A percentile compares a stretch with the other conserved stretches of the same genome.
Conservation (phyloP, 2,329 filamentous ascomycete genomes). For the Nectriaceae sp. region DNA sequence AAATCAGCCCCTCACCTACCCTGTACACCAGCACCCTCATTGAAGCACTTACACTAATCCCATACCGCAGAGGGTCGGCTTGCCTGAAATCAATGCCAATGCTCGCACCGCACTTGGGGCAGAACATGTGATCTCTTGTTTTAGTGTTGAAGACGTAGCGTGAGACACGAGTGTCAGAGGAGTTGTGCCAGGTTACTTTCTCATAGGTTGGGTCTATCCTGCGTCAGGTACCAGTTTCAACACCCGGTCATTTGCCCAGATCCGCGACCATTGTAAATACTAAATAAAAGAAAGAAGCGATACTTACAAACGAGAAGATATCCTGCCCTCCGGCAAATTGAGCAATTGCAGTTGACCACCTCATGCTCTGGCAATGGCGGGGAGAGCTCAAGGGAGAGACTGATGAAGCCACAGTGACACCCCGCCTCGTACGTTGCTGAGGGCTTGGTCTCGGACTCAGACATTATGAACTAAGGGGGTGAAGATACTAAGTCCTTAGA, state of each 20-base stretch:
- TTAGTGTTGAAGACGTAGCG: slow-evolving; percentile 47
- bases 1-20: slow-evolving; percentile 6
- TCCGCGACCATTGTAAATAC: no score
- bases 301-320: slow-evolving; percentile 51
- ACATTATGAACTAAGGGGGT: slow-evolving; percentile 8
- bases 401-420: slow-evolving; percentile 56
- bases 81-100: slow-evolving; percentile 47
- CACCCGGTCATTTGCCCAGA: background rate
- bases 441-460: slow-evolving; percentile 15
- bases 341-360: slow-evolving; percentile 55
- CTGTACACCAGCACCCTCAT: background rate
- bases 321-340: slow-evolving; percentile 52
- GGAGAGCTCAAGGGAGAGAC: slow-evolving; percentile 49
- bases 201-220: slow-evolving; percentile 39
- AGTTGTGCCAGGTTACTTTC: slow-evolving; percentile 45
- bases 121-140: slow-evolving; percentile 50
- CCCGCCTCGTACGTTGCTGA: slow-evolving; percentile 47
- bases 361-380: slow-evolving; percentile 48
- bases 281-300: background rate
- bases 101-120: slow-evolving; percentile 47
- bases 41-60: slow-evolving; percentile 42
- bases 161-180: slow-evolving; percentile 29
- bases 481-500: background rate
- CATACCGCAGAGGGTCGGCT: slow-evolving; percentile 35
- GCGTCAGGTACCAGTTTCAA: slow-evolving; percentile 2